Percentiles rank a stretch among this genome's conserved stretches.
Conservation (phyloP, 2,329 filamentous ascomycete genomes). For the Scytalidium lignicola region DNA sequence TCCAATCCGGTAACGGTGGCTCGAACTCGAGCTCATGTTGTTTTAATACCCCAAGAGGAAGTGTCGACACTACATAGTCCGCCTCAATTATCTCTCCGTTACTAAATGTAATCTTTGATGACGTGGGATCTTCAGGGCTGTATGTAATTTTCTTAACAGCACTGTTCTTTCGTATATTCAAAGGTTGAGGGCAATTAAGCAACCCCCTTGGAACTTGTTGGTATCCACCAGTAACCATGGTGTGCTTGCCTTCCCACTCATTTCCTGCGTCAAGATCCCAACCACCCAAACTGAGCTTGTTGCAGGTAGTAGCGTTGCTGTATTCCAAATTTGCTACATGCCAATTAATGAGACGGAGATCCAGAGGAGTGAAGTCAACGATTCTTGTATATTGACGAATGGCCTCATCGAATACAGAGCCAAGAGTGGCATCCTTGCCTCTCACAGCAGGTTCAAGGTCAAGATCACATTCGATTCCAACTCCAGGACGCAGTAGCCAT, state of each 20-base stretch:
- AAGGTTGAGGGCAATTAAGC: constrained; percentile 66
- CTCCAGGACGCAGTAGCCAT: constrained; percentile 67
- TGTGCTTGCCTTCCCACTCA: constrained; percentile 93
- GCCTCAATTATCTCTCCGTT: constrained; percentile 73
- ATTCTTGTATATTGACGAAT: constrained; percentile 81
- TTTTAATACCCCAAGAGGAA: constrained; percentile 88
- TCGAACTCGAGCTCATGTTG: constrained; percentile 76
- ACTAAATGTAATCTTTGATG: constrained; percentile 65
- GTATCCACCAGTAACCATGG: constrained; percentile 90
- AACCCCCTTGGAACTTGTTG: constrained; percentile 88
- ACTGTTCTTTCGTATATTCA: constrained; percentile 72
- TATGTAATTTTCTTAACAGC: constrained; percentile 68
- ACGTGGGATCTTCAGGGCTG: constrained; percentile 43
- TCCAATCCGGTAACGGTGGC: constrained; percentile 86
- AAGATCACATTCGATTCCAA: constrained; percentile 60
- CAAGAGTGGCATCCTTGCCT: constrained; percentile 66
- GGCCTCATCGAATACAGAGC: constrained; percentile 88
- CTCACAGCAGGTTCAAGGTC: constrained; percentile 63
- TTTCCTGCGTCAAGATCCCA: constrained; percentile 99
- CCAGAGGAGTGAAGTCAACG: constrained; percentile 76
- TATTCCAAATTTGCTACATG: constrained; percentile 98
- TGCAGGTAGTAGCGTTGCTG: constrained; percentile 86
- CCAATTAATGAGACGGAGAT: constrained; percentile 92
- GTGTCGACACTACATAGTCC: constrained; percentile 87
- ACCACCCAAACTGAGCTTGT: constrained; percentile 77